phyloP scores from a whole-genome alignment of 2,329 filamentous ascomycete species.

The Diaporthe vexans region DNA sequence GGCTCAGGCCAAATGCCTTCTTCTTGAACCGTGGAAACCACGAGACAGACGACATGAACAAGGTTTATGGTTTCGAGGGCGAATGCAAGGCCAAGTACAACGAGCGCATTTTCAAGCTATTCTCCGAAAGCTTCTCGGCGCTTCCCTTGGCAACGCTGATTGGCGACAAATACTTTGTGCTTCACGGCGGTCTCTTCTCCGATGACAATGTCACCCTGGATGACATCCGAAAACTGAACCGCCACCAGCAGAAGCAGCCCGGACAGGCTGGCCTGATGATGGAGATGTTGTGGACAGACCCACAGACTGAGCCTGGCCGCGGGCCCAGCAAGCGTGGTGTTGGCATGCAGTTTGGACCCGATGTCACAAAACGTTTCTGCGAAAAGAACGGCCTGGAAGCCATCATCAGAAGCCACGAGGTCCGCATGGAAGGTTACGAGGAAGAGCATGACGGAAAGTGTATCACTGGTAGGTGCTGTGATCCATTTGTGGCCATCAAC shows the following conservation, averaged over 20 bases:
- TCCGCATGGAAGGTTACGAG: constrained; percentile 99
- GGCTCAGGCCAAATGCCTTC: constrained; percentile 87
- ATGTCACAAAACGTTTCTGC: constrained; percentile 96
- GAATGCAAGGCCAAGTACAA: constrained; percentile 99
- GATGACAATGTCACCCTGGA: constrained; percentile 93
- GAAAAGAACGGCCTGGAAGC: constrained; percentile 95
- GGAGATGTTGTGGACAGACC: constrained; percentile 99
- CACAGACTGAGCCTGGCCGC: constrained; percentile 86
- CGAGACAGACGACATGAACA: constrained; percentile 99
- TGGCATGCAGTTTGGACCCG: constrained; percentile 95
- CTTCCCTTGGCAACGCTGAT: constrained; percentile 93
- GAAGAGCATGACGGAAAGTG: constrained; percentile 96
- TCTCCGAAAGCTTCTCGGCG: constrained; percentile 97
- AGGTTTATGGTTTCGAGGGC: constrained; percentile 97
- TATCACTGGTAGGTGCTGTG: constrained; percentile 79
- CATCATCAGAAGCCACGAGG: constrained; percentile 96
- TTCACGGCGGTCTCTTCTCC: constrained; percentile 96
- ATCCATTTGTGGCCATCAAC: constrained; percentile 17
- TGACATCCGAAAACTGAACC: constrained; percentile 92
- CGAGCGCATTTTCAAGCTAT: constrained; percentile 93
- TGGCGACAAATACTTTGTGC: constrained; percentile 89
- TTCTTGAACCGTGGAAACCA: constrained; percentile 99
- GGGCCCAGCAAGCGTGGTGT: constrained; percentile 97
- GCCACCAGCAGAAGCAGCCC: constrained; percentile 91
- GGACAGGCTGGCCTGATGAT: constrained; percentile 98